These are phyloP conservation scores for Aspergillus awamori DNA, from an alignment of 2,329 filamentous ascomycete species.

Conservation along the genomic window DNA sequence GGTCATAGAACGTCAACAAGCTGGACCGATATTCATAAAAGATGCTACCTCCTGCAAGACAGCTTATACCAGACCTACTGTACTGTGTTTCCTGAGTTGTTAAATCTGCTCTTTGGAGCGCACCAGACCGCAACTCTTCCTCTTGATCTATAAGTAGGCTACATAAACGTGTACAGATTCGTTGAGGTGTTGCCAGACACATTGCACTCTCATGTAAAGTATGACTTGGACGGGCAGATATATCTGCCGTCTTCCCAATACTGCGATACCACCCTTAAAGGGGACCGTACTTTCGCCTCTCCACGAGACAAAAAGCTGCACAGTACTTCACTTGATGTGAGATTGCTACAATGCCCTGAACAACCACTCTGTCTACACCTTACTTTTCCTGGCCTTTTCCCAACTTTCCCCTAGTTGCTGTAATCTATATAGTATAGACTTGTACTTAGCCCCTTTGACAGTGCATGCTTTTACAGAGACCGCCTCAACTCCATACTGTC, in stretches of 20 bases:
- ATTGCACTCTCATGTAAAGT: neutral
- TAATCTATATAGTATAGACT: neutral
- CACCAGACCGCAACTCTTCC: neutral
- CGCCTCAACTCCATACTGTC: neutral
- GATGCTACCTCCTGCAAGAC: neutral
- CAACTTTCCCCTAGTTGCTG: neutral
- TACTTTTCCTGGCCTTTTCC: neutral
- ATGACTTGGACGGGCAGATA: neutral
- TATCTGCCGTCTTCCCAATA: neutral
- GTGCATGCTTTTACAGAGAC: neutral
- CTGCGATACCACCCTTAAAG: neutral
- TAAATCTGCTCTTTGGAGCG: neutral
- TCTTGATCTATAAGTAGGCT: neutral
- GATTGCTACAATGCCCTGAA: neutral
- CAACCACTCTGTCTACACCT: neutral
- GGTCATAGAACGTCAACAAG: neutral
- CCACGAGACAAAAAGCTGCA: neutral
- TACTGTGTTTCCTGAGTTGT: neutral
- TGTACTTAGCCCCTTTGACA: neutral
- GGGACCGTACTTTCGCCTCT: neutral
- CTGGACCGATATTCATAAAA: neutral
- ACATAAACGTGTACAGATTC: neutral
- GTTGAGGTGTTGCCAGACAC: neutral
- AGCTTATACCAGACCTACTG: neutral
- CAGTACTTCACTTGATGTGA: neutral